These are phyloP conservation scores for Xylaria sp. DNA, from an alignment of 2,329 filamentous ascomycete species.

Conservation along the genomic window DNA sequence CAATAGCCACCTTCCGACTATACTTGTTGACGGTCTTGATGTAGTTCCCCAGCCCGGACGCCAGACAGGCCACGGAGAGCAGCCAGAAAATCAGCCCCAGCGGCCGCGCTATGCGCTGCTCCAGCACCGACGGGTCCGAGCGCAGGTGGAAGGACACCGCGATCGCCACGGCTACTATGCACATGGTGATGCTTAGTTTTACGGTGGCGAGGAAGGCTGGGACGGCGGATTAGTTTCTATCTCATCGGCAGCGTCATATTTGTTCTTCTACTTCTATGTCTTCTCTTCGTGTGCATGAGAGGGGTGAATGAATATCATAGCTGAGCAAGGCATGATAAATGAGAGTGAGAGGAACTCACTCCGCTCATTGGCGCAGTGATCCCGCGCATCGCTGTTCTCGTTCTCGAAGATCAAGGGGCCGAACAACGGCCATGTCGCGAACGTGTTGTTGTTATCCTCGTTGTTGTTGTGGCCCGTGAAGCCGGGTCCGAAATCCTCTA, in stretches of 20 bases:
- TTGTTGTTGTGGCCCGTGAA: constrained; percentile 47
- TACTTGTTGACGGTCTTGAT: constrained; percentile 85
- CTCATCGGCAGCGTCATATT: neutral
- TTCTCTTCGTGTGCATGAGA: too few relatives aligned
- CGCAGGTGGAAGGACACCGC: constrained; percentile 94
- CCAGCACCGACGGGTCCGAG: constrained; percentile 72
- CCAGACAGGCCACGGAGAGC: constrained; percentile 79
- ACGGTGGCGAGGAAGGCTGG: constrained; percentile 90
- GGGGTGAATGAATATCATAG: neutral
- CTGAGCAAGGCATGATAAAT: neutral
- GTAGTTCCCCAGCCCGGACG: constrained; percentile 85
- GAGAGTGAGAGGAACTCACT: constrained; percentile 55
- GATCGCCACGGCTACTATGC: constrained; percentile 88
- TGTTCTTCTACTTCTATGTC: too few relatives aligned
- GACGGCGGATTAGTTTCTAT: neutral
- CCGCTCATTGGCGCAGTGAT: constrained; percentile 83
- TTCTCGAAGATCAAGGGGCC: constrained; percentile 80
- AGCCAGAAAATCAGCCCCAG: constrained; percentile 90
- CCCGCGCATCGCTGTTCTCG: constrained; percentile 76
- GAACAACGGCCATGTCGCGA: constrained; percentile 70
- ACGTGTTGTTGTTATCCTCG: too few relatives aligned
- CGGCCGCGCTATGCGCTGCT: constrained; percentile 81
- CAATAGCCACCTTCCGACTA: constrained; percentile 79
- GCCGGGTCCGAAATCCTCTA: constrained; percentile 45
- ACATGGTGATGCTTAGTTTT: constrained; percentile 88